Base-by-base conservation (phyloP, 257 asterid species). In the Solanum habrochaites region DNA sequence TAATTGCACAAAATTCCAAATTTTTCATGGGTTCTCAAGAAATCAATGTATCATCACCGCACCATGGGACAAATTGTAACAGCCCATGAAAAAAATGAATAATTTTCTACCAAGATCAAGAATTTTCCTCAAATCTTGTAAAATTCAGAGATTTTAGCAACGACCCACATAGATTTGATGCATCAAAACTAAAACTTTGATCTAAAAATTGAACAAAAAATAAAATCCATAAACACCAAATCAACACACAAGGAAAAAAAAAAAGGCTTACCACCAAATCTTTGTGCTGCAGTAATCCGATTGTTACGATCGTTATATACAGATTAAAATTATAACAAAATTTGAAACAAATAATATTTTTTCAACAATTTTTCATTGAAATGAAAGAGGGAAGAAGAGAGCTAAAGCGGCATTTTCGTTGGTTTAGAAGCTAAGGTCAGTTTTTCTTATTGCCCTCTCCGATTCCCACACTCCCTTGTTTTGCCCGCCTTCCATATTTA, bases 191-290 rank as follows among this genome's bases (percentile, higher is more conserved):
- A 47, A 81, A 49, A n/a, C n/a, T 64, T 58, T 25, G 7, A n/a
- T 2, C 16, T 64, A 25, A 64, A 64, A n/a, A 64, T 25, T 2
- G 58, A 62, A 81, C 20, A 49, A 45, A 84, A 27, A 6, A 32
- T 4, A 67, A 70, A 82, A 45, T 58, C 67, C 0, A 58, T 58
- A 0, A 60, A 29, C 75, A 58, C 23, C 73, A 74, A 89, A 72
- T 71, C 32, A 43, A 70, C 40, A 85, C 70, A 52, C 64, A 80
- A 75, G 20, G 5, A 32, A 32, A 5, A 35, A 35, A 37, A 37
- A 35, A 29, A 8, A 72, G 89, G 91, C 83, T 89, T 91, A 94
- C 98, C 98, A 92, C 92, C 91, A 92, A 92, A 90, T 88, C 88
- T 71, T 67, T 35, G 89, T 77, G 91, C 75, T 66, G 88, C 25